phyloP scores from a whole-genome alignment of 192 early-diverging fungal species.

The Globomyces pollinis-pini region DNA sequence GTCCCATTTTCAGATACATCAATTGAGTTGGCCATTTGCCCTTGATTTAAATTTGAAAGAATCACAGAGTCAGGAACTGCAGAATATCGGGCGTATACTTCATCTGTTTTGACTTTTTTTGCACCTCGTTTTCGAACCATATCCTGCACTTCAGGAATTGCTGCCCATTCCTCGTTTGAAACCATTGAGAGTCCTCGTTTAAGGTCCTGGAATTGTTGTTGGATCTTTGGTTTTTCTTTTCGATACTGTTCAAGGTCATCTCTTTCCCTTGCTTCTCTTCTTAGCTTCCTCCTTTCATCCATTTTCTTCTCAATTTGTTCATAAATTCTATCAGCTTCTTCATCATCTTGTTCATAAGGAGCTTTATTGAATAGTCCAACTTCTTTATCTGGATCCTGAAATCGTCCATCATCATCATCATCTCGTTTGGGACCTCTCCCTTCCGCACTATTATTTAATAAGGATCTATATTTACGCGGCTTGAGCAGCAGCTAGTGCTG shows the following conservation, averaged over 20 bases:
- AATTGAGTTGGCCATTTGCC: slow-evolving; percentile 54
- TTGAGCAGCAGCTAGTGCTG: slow-evolving; percentile 20
- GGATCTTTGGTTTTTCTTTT: slow-evolving; percentile 70
- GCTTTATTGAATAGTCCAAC: slow-evolving; percentile 76
- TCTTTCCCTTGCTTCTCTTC: slow-evolving; percentile 67
- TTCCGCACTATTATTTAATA: slow-evolving; percentile 9
- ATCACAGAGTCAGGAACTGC: slow-evolving; percentile 60
- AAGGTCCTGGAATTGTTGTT: slow-evolving; percentile 82
- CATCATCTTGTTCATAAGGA: slow-evolving; percentile 93
- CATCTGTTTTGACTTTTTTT: slow-evolving; percentile 41
- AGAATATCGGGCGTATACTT: slow-evolving; percentile 29
- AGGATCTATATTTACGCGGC: slow-evolving; percentile 23
- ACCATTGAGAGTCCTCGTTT: slow-evolving; percentile 75
- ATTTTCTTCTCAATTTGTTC: slow-evolving; percentile 81
- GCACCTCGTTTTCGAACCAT: slow-evolving; percentile 73
- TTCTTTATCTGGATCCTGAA: slow-evolving; percentile 91
- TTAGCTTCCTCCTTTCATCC: slow-evolving; percentile 71
- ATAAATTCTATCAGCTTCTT: slow-evolving; percentile 93
- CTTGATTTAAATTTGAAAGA: slow-evolving; percentile 47
- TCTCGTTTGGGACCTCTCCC: slow-evolving; percentile 44
- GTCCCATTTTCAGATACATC: slow-evolving; percentile 21
- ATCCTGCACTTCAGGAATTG: slow-evolving; percentile 76
- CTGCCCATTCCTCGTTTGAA: slow-evolving; percentile 81
- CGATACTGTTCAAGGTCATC: slow-evolving; percentile 59
- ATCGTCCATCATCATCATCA: slow-evolving; percentile 67